phyloP scores from a whole-genome alignment of 1,284 basidiomycete genomes.

The Ganoderma sinense region DNA sequence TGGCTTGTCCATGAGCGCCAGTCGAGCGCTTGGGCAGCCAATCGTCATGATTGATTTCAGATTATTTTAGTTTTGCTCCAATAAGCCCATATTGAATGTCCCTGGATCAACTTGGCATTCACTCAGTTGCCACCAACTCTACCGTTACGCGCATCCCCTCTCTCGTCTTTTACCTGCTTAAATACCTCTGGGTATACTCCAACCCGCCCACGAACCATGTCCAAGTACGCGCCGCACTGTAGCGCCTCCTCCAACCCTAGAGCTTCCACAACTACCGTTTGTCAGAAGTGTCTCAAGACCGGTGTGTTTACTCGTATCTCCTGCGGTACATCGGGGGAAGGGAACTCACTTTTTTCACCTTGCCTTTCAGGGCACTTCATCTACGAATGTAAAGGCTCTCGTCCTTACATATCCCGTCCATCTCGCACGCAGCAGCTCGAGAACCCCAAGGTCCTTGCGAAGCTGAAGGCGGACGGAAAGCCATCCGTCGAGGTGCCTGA shows the following conservation, averaged over 20 bases:
- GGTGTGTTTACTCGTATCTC: conserved; percentile 48
- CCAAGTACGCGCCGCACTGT: conserved; percentile 81
- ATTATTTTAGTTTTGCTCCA: background rate
- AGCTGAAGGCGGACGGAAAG: conserved; percentile 69
- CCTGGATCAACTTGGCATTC: background rate
- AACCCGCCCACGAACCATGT: conserved; percentile 53
- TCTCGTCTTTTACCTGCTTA: background rate
- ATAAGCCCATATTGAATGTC: background rate
- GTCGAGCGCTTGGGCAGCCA: background rate
- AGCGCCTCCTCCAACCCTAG: conserved; percentile 64
- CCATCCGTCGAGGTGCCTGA: conserved; percentile 81
- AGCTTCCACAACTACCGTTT: conserved; percentile 69
- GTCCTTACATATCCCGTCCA: conserved; percentile 80
- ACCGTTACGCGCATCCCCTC: background rate
- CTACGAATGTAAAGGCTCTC: conserved; percentile 76
- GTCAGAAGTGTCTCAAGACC: conserved; percentile 78
- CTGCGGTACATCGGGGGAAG: background rate
- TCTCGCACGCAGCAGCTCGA: conserved; percentile 81
- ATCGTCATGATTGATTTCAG: background rate
- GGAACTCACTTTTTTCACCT: background rate
- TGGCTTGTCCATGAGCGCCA: background rate
- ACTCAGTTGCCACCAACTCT: background rate
- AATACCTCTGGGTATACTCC: background rate
- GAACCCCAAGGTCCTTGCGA: conserved; percentile 69
- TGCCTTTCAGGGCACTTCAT: conserved; percentile 71